phyloP scores from a whole-genome alignment of 495 filamentous ascomycete genomes.

The Neurospora cerealis region DNA sequence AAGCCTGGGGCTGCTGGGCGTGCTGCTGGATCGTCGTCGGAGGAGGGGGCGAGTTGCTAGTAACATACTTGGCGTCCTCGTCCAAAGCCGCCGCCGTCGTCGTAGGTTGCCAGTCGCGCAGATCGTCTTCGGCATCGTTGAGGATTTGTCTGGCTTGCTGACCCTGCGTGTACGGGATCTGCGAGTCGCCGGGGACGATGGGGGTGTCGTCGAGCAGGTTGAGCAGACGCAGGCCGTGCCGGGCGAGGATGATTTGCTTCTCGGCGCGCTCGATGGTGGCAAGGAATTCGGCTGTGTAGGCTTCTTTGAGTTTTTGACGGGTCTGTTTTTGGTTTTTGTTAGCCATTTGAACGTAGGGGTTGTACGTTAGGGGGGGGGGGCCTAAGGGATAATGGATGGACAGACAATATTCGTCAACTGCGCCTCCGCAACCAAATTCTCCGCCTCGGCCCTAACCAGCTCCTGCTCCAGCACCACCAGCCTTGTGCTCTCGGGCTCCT shows the following conservation, averaged over 20 bases:
- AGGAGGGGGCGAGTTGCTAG: background rate
- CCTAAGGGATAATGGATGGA: constrained; percentile 1
- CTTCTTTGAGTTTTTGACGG: constrained; percentile 85
- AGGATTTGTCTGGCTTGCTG: constrained; percentile 66
- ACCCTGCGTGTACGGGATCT: constrained; percentile 52
- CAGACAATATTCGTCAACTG: constrained; percentile 87
- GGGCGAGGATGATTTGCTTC: constrained; percentile 89
- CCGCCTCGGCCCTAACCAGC: constrained; percentile 87
- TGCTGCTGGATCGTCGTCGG: background rate
- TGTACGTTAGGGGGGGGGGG: too few species aligned
- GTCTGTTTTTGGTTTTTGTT: constrained; percentile 43
- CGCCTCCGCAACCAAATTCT: constrained; percentile 91
- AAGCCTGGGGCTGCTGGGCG: background rate
- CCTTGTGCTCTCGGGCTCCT: constrained; percentile 70
- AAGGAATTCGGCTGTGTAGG: constrained; percentile 75
- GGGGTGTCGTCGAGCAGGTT: constrained; percentile 86
- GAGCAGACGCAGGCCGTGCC: constrained; percentile 75
- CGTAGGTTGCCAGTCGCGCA: constrained; percentile 56
- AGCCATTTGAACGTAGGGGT: background rate
- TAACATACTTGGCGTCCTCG: constrained; percentile 1
- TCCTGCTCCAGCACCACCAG: constrained; percentile 86
- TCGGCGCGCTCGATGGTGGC: constrained; percentile 90
- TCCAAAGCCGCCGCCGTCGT: background rate
- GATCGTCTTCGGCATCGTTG: constrained; percentile 86
- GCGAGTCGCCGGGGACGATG: constrained; percentile 74